These are phyloP conservation scores for Microbotryomycetes sp. DNA, from an alignment of 1,284 basidiomycete species.

Conservation along the genomic window DNA sequence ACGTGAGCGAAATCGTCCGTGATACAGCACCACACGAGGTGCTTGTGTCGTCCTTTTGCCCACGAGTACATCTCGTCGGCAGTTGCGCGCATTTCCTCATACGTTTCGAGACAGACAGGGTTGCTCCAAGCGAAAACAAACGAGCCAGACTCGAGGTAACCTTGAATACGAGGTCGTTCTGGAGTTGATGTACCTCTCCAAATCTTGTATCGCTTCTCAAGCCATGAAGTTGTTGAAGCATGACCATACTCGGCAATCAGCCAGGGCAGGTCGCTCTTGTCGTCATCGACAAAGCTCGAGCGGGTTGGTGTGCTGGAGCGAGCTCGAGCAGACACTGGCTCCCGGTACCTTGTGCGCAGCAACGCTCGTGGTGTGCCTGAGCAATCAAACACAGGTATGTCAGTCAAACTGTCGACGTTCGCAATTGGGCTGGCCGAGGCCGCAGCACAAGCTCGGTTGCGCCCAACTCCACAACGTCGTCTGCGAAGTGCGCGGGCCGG, in stretches of 20 bases:
- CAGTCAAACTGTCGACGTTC: too few relatives aligned
- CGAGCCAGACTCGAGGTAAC: not conserved
- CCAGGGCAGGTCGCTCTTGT: not conserved
- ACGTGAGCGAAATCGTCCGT: not conserved
- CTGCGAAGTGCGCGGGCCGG: too few relatives aligned
- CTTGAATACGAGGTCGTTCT: not conserved
- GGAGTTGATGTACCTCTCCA: not conserved
- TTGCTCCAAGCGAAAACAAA: not conserved
- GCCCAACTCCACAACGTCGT: not conserved
- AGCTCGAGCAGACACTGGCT: not conserved
- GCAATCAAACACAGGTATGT: too few relatives aligned
- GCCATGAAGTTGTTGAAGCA: not conserved
- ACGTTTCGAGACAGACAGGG: not conserved
- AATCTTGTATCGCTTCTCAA: not conserved
- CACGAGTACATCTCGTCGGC: not conserved
- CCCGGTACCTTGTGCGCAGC: not conserved
- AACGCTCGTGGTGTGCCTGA: not conserved
- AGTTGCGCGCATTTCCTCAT: not conserved
- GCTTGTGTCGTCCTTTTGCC: not conserved
- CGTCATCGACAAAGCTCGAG: not conserved
- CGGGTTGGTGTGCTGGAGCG: conserved; percentile 1
- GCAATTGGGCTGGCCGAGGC: too few relatives aligned
- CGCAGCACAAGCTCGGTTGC: not conserved
- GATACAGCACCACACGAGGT: not conserved
- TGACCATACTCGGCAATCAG: not conserved